Evolutionary conservation across 73 alveolate genomes (phyloP), one percentile per base, ranked within the genome.

Genomic region (Symbiodinium natans): DNA sequence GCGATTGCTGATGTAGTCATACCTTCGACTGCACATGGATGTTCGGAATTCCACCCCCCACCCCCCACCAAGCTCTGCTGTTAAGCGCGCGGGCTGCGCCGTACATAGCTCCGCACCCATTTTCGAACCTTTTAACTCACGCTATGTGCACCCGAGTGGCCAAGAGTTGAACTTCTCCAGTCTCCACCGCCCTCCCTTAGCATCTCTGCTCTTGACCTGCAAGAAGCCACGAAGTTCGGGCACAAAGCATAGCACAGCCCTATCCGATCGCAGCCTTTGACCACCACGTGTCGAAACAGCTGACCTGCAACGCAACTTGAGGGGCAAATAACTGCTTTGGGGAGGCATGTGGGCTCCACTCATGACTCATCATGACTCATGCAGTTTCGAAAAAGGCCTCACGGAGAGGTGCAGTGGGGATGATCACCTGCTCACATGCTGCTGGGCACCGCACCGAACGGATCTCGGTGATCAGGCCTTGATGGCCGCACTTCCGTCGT

Each of bases 211-310:
- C 80, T 63, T 63, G 36, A 63, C 80, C 80, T 63, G 80, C 1
- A 4, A 25, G 23, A 6, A 52, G 71, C n/a, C 15, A 52, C 31
- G 31, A 15, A 52, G 71, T 15, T 23, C 71, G 31, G 71, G 71
- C 13, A 46, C 25, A 13, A 1, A 13, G 59, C 17, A 46, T 13
- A 21, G 71, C 40, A 23, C 36, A 25, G 36, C 77, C 19, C 27
- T 31, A 63, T 25, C 80, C 11, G 80, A 29, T 13, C 59, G 59
- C 59, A n/a, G 59, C 80, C 80, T 63, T 63, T 25, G 80, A 63
- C 80, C 80, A 63, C 80, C 80, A 63, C 36, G 80, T 63, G 80
- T 63, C 80, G 80, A 63, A 63, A 36, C 80, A 63, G 80, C 80
- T 63, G 36, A 63, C 27, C 80, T 63, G n/a, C 80, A 23, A n/a